Base-by-base conservation (phyloP, 768 basidiomycete species). In the Crassisporium funariophilum region DNA sequence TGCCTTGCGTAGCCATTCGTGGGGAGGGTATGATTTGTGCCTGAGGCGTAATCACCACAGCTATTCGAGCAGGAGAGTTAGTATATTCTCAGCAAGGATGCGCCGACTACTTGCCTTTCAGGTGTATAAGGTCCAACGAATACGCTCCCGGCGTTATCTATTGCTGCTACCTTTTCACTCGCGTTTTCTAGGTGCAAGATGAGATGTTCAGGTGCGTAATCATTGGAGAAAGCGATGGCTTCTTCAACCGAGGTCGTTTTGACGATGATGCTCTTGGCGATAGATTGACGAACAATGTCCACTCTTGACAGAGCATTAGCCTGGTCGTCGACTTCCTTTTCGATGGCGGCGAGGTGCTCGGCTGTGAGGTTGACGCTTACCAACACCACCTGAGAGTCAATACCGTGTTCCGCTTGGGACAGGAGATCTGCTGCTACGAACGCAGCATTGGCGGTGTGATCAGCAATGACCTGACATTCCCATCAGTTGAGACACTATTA, bases 1-100 rank as follows among this genome's bases (percentile, higher is more conserved):
- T 98, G 97, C 40, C 92, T 84, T 17, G 97, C 97, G 65, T 94
- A 99, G 17, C 95, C 94, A 52, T 92, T 93, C 8, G 91, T 97
- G 27, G 95, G 95, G 17, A 99, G 75, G 0, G 95, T 98, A 73
- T 99, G 97, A 67, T 99, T 99, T 6, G 97, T 98, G 15, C 97
- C 97, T 0, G 95, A 98, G 5, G 95, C 95, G 58, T 98, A 99
- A 67, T 99, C 97, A 22, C 97, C 97, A 66, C 93, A 98, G 56
- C 95, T 98, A 56, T 27, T 37, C 27, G 47, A 33, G 36, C 40
- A 50, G 36, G 44, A 50, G 37, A 43, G 25, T 20, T n/a, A n/a
- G n/a, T n/a, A n/a, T n/a, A n/a, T 20, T 29, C 33, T 11, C 9
- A 11, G 24, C 35, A 13, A 22, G 27, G 27, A 35, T 31, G 20